These are phyloP conservation scores for Trametopsis cervina DNA, from an alignment of 768 basidiomycete species.

Conservation along the genomic window DNA sequence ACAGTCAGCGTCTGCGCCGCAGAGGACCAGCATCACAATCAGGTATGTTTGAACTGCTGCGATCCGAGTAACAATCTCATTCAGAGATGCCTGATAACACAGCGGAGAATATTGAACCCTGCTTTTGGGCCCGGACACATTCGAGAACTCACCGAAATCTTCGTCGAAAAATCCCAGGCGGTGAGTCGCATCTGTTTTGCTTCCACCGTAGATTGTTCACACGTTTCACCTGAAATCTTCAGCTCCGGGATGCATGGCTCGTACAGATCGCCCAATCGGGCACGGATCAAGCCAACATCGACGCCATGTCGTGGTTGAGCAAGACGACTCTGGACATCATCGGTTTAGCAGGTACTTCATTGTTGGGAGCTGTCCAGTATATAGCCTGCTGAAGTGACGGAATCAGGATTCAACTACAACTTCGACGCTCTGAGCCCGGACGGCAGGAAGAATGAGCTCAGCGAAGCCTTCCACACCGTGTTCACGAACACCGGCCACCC, in stretches of 20 bases:
- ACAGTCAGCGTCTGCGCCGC: neutral
- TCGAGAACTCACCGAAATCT: constrained; percentile 48
- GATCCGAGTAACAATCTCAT: neutral
- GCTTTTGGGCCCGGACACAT: constrained; percentile 59
- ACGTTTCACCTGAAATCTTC: neutral
- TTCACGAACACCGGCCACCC: constrained; percentile 12
- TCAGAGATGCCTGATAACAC: neutral
- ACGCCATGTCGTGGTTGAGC: constrained; percentile 28
- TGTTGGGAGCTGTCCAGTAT: neutral
- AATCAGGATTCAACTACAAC: constrained; percentile 28
- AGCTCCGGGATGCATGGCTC: constrained; percentile 20
- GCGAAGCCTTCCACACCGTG: constrained; percentile 23
- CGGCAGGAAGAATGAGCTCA: constrained; percentile 25
- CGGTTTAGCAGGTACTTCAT: constrained; percentile 28
- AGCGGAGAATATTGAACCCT: constrained; percentile 42
- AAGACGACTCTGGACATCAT: constrained; percentile 35
- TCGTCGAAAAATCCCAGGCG: constrained; percentile 47
- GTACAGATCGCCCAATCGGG: constrained; percentile 24
- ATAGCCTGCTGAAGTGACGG: neutral
- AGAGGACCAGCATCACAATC: constrained; percentile 32
- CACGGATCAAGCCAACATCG: constrained; percentile 18
- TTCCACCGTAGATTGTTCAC: neutral
- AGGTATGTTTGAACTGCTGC: constrained; percentile 19
- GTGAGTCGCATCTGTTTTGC: constrained; percentile 25
- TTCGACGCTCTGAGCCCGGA: constrained; percentile 25